Evolutionary conservation across 78 protist species (phyloP).

Genomic region (Dictyostelium brefeldianum): DNA sequence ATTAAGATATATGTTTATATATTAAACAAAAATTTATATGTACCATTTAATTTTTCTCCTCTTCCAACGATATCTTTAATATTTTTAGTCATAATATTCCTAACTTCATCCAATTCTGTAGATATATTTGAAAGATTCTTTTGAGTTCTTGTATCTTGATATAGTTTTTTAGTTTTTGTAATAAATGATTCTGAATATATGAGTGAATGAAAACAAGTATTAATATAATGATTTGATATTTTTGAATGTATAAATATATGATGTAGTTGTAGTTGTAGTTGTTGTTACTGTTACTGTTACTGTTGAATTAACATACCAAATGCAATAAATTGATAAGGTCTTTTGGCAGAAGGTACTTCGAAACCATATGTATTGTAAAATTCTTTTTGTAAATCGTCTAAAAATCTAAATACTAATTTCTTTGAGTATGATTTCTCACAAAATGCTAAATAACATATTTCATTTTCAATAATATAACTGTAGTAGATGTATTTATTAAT

Average conservation of each 20-base stretch:
- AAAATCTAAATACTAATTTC: slow-evolving; percentile 86
- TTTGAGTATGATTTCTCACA: slow-evolving; percentile 90
- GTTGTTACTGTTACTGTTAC: too few relatives aligned
- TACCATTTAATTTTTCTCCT: slow-evolving; percentile 90
- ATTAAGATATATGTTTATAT: not conserved
- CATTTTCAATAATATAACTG: slow-evolving; percentile 84
- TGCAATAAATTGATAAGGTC: slow-evolving; percentile 92
- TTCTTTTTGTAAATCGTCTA: slow-evolving; percentile 89
- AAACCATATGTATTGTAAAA: slow-evolving; percentile 69
- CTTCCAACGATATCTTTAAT: slow-evolving; percentile 90
- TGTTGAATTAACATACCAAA: slow-evolving; percentile 75
- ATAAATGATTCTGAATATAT: slow-evolving; percentile 81
- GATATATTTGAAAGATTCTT: slow-evolving; percentile 81
- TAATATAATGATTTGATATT: slow-evolving; percentile 12
- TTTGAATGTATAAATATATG: too few relatives aligned
- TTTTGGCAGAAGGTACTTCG: slow-evolving; percentile 85
- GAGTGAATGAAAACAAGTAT: not conserved
- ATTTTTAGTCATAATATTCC: slow-evolving; percentile 89
- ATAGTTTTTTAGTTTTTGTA: slow-evolving; percentile 77
- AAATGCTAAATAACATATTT: slow-evolving; percentile 86
- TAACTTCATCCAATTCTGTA: slow-evolving; percentile 84
- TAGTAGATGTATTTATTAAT: too few relatives aligned
- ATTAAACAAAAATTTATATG: not conserved
- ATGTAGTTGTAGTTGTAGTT: not conserved
- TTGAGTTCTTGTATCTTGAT: slow-evolving; percentile 86